These are phyloP conservation scores for Citrullus colocynthis DNA, from an alignment of 306 rosid species.

Conservation along the genomic window DNA sequence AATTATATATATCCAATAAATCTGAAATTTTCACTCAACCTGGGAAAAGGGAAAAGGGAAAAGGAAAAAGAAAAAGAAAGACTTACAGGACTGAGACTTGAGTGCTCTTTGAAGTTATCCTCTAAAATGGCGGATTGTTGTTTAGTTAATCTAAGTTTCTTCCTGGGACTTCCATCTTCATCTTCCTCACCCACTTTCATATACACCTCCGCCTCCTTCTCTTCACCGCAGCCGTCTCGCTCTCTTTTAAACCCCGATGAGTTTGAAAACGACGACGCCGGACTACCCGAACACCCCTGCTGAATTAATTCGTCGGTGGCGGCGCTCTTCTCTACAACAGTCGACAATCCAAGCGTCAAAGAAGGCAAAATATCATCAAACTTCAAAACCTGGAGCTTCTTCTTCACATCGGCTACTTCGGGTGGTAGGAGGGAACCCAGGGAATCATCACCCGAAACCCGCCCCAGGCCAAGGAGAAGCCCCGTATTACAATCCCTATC, in stretches of 20 bases:
- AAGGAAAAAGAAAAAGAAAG: not conserved
- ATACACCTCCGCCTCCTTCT: conserved; percentile 10
- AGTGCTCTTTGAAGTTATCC: conserved; percentile 41
- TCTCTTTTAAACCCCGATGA: conserved; percentile 63
- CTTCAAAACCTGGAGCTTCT: conserved; percentile 21
- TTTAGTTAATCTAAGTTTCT: conserved; percentile 81
- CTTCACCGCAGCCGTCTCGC: conserved; percentile 23
- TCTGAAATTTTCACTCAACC: not conserved
- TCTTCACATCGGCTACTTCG: conserved; percentile 2
- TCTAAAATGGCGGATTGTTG: conserved; percentile 64
- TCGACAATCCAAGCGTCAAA: conserved; percentile 43
- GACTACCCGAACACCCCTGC: conserved; percentile 31
- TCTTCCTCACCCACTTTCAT: conserved; percentile 28
- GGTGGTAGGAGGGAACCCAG: conserved; percentile 12
- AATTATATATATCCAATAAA: too few relatives aligned
- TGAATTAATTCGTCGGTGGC: conserved; percentile 11
- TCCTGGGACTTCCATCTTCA: conserved; percentile 38
- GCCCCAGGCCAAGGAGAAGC: conserved; percentile 39
- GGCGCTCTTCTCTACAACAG: conserved; percentile 6
- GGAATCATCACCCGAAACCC: not conserved
- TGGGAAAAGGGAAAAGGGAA: not conserved
- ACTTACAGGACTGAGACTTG: conserved; percentile 68
- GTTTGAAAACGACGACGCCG: conserved; percentile 57
- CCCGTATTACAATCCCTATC: conserved; percentile 6
- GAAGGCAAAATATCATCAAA: conserved; percentile 31